A percentile compares a stretch with the other conserved stretches of the same genome.
Evolutionary conservation across 164 flowering plant species (phyloP).

Genomic region (Malania oleifera): DNA sequence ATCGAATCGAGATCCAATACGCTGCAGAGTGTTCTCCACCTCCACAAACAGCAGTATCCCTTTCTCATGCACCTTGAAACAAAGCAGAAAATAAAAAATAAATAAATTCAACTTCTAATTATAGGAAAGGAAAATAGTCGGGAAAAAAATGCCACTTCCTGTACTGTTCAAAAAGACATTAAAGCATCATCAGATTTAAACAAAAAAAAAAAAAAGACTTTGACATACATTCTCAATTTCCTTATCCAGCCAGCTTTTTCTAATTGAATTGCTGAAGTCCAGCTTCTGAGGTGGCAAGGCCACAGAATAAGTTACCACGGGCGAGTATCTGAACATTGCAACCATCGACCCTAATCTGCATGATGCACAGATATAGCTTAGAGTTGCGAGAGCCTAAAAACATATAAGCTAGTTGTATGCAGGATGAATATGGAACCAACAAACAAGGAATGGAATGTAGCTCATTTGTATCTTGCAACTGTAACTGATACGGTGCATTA

Average conservation of each 20-base stretch:
- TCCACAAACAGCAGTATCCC: slow-evolving; percentile 59
- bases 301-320: slow-evolving; percentile 50
- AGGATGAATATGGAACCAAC: background rate
- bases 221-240: slow-evolving; percentile 62
- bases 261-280: slow-evolving; percentile 43
- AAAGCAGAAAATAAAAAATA: slow-evolving; percentile 6
- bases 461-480: too few species aligned
- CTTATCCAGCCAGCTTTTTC: slow-evolving; percentile 40
- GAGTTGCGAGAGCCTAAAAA: background rate
- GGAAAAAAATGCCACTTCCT: background rate
- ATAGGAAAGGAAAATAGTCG: background rate
- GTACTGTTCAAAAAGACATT: background rate
- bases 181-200: slow-evolving; percentile 8
- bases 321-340: slow-evolving; percentile 75
- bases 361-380: slow-evolving; percentile 6
- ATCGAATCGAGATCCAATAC: slow-evolving; percentile 32
- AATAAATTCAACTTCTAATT: background rate
- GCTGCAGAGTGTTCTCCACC: slow-evolving; percentile 43
- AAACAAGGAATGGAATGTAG: background rate
- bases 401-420: background rate
- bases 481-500: too few species aligned
- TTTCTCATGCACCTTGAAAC: slow-evolving; percentile 50
- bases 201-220: too few species aligned
- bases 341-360: slow-evolving; percentile 78
- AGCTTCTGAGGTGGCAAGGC: slow-evolving; percentile 66